A percentile compares a stretch with the other conserved stretches of the same genome.
Conservation (phyloP, 805 yeast genomes). For the Cyberlindnera bimundalis region DNA sequence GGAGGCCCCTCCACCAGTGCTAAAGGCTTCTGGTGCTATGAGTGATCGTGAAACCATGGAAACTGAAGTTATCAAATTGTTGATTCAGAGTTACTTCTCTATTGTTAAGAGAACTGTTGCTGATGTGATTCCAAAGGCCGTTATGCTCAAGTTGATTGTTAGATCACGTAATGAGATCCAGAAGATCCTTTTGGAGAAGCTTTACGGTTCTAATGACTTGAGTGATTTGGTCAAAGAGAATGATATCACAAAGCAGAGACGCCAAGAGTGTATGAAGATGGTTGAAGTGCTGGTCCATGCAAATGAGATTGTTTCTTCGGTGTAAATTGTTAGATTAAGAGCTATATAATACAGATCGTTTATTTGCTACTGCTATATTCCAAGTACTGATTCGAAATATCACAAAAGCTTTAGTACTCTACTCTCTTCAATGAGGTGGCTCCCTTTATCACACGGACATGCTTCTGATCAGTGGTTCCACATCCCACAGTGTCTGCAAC, state of each 20-base stretch:
- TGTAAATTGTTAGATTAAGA: constrained; percentile 7
- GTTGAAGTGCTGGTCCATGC: constrained; percentile 89
- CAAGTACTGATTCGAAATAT: no score
- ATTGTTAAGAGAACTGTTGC: constrained; percentile 93
- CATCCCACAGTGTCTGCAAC: no score
- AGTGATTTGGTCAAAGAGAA: constrained; percentile 84
- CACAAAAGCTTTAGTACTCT: no score
- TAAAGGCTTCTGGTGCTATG: constrained; percentile 86
- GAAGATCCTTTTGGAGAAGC: constrained; percentile 79
- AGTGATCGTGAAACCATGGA: constrained; percentile 95
- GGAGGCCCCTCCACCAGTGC: constrained; percentile 96
- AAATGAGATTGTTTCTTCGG: constrained; percentile 66
- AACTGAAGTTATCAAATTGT: constrained; percentile 92
- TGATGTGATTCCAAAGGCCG: constrained; percentile 92
- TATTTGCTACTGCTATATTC: not conserved
- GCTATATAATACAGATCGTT: no score
- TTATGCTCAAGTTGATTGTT: constrained; percentile 87
- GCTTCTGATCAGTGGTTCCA: no score
- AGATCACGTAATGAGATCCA: constrained; percentile 86
- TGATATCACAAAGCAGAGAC: constrained; percentile 86
- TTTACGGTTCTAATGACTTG: constrained; percentile 73
- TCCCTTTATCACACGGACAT: no score
- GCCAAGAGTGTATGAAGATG: constrained; percentile 94
- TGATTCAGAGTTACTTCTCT: constrained; percentile 84
- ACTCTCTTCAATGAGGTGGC: no score